Evolutionary conservation across 441 rosid species (phyloP), one percentile per base, ranked within the genome.

Genomic region (Geranium incanum): DNA sequence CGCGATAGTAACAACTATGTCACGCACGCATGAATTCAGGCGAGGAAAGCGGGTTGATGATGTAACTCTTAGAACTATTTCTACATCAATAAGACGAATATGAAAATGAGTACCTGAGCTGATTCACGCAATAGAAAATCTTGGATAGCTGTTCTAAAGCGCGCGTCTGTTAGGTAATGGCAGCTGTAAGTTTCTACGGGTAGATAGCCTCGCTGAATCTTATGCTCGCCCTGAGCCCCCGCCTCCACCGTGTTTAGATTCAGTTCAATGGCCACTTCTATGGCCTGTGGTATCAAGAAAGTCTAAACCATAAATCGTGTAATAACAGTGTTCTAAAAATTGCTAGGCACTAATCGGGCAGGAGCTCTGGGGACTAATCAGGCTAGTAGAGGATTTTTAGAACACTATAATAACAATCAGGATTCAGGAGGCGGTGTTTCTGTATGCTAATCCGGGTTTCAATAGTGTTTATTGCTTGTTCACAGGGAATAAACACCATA

Each of bases 221-320:
- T 94, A 73, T 94, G 99, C 81, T 94, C 99, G 6, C 99, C 99
- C 75, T 94, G 99, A 68, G 99, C 99, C 78, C 99, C 97, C 4
- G 99, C 99, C 81, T 94, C 99, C 21, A 94, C 99, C 0, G 96
- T 81, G 60, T 75, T 82, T 18, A 92, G 81, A 77, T 86, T 78
- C 70, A 90, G 88, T 75, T 92, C 96, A 37, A 92, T 90, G 1
- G 93, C 98, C 66, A 95, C 98, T 84, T 92, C 98, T 57, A 92
- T 92, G 66, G 96, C 98, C 98, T 92, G 80, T 16, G 11, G 66
- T 15, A 69, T 57, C 71, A 76, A 65, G 11, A 72, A 48, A 55
- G 55, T 6, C 71, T 36, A 62, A 65, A 55, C 18, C 3, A 70
- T 74, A 57, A 41, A 28, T 55, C 18, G 6, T 48, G 69, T 55